These are phyloP conservation scores for Pseudozyma pruni DNA, from an alignment of 1,284 basidiomycete species.

Conservation along the genomic window DNA sequence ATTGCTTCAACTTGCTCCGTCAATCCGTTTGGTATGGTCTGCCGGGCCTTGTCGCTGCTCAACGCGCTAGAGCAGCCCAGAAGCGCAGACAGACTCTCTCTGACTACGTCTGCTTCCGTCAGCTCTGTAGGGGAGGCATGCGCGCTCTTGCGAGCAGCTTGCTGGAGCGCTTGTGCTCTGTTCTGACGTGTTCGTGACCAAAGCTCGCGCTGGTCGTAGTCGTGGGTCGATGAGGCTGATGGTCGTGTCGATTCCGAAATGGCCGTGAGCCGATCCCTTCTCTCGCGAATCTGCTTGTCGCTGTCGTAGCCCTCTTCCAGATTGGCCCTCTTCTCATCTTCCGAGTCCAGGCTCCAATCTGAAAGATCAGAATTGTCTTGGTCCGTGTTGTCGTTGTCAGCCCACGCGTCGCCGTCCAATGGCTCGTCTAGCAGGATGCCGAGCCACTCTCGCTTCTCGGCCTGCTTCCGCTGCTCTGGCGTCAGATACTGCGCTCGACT, in stretches of 20 bases:
- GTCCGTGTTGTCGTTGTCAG: slow-evolving; percentile 5
- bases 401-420: slow-evolving; percentile 30
- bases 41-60: not conserved
- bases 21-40: not conserved
- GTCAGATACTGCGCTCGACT: slow-evolving; percentile 32
- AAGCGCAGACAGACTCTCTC: slow-evolving; percentile 28
- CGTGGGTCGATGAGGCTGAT: slow-evolving; percentile 8
- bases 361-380: slow-evolving; percentile 34
- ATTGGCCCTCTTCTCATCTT: slow-evolving; percentile 15
- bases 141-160: not conserved
- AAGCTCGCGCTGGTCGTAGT: slow-evolving; percentile 13
- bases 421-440: slow-evolving; percentile 39
- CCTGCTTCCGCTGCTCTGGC: slow-evolving; percentile 32
- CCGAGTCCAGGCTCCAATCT: slow-evolving; percentile 36
- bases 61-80: slow-evolving; percentile 22
- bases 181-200: slow-evolving; percentile 9
- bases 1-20: slow-evolving; percentile 18
- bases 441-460: slow-evolving; percentile 38
- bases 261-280: slow-evolving; percentile 15
- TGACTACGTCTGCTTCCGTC: slow-evolving; percentile 28
- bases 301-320: slow-evolving; percentile 31
- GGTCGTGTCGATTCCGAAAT: slow-evolving; percentile 8
- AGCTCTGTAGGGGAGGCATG: not conserved
- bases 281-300: slow-evolving; percentile 22
- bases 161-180: slow-evolving; percentile 1